Conservation (phyloP, 2,329 filamentous ascomycete genomes). For the Sclerotinia borealis region DNA sequence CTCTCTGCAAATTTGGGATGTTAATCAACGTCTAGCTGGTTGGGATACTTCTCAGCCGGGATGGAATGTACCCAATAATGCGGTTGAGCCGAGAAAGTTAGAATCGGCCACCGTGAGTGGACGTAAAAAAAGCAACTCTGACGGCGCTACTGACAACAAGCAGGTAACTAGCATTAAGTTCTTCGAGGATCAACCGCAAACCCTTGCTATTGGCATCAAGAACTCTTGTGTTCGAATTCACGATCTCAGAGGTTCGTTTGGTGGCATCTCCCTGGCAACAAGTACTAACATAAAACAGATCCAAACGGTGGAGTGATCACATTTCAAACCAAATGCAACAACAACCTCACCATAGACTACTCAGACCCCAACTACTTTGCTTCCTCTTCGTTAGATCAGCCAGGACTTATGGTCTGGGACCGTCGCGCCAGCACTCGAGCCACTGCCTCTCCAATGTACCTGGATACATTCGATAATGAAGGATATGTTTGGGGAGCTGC, state of each 20-base stretch:
- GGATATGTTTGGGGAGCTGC: constrained; percentile 58
- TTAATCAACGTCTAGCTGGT: constrained; percentile 51
- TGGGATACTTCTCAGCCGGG: constrained; percentile 44
- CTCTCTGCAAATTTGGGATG: constrained; percentile 77
- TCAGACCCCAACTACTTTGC: constrained; percentile 79
- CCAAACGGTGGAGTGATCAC: constrained; percentile 48
- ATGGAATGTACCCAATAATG: constrained; percentile 31
- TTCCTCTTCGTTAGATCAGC: constrained; percentile 69
- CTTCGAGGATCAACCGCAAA: constrained; percentile 70
- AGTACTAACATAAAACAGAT: constrained; percentile 32
- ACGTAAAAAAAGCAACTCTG: background rate
- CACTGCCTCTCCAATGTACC: constrained; percentile 48
- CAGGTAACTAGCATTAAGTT: constrained; percentile 80
- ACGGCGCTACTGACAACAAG: constrained; percentile 43
- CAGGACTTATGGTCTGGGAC: constrained; percentile 73
- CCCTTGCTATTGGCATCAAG: constrained; percentile 69
- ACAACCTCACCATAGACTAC: constrained; percentile 72
- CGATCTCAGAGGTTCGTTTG: constrained; percentile 62
- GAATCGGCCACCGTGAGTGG: constrained; percentile 36
- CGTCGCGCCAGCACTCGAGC: constrained; percentile 54
- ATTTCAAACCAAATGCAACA: constrained; percentile 62
- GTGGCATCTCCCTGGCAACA: background rate
- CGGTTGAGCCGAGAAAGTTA: constrained; percentile 47
- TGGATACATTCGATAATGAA: constrained; percentile 53
- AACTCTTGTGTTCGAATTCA: constrained; percentile 70